Conservation (phyloP, 176 grass and related monocot genomes). For the Rhipidocladum racemiflorum region DNA sequence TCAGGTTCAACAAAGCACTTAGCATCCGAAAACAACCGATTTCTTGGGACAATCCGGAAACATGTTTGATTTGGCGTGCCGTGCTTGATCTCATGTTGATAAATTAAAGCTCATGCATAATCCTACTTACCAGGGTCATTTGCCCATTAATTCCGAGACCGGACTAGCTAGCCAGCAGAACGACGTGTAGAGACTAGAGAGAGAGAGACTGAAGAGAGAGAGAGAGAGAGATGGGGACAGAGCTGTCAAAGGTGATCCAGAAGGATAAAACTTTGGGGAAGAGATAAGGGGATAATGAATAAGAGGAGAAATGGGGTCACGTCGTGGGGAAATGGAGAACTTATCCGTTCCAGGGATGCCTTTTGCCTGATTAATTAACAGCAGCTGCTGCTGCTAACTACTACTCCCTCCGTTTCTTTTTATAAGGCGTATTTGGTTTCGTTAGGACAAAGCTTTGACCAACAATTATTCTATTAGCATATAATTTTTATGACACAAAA, state of each 20-base stretch:
- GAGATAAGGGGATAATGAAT: background rate
- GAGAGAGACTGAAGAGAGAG: background rate
- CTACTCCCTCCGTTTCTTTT: too few relatives aligned
- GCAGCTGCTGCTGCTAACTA: background rate
- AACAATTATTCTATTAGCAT: too few relatives aligned
- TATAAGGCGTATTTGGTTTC: too few relatives aligned
- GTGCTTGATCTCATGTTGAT: background rate
- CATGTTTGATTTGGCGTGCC: background rate
- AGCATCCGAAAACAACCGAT: background rate
- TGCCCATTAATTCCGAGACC: background rate
- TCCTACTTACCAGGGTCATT: background rate
- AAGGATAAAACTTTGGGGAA: slow-evolving; percentile 36
- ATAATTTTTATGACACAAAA: too few relatives aligned
- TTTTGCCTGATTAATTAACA: background rate
- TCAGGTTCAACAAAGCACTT: too few relatives aligned
- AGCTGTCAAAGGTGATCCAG: slow-evolving; percentile 4
- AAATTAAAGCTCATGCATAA: background rate
- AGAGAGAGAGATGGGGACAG: background rate
- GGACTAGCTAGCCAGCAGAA: background rate
- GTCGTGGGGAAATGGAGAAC: background rate
- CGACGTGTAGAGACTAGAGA: background rate
- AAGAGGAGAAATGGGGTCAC: background rate
- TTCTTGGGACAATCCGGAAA: background rate
- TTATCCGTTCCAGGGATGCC: slow-evolving; percentile 14
- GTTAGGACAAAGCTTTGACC: too few relatives aligned